A percentile compares a stretch with the other conserved stretches of the same genome.
Evolutionary conservation across 345 rosid genomes (phyloP).

Genomic region (Eucalyptus guilfoylei): DNA sequence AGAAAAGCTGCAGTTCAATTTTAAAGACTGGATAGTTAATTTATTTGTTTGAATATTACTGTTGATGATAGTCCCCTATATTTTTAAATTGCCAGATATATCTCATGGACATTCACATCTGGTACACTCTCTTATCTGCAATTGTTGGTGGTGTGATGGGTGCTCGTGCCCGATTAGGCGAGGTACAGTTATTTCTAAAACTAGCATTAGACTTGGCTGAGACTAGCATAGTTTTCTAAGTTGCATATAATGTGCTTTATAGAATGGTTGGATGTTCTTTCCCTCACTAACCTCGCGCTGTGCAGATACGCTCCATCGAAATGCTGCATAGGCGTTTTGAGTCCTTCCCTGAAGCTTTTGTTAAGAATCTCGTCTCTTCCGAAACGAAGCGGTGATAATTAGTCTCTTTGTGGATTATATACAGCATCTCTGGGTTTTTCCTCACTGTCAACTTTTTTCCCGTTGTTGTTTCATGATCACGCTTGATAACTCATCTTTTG

Average conservation of each 20-base stretch:
- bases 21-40: background rate
- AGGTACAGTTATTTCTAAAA: constrained; percentile 29
- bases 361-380: constrained; percentile 68
- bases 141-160: constrained; percentile 98
- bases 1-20: background rate
- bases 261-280: background rate
- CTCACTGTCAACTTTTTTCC: background rate
- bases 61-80: background rate
- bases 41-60: background rate
- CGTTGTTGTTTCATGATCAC: background rate
- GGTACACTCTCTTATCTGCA: constrained; percentile 91
- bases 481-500: background rate
- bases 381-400: constrained; percentile 41
- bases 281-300: background rate
- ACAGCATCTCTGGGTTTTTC: background rate
- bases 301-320: constrained; percentile 83
- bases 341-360: constrained; percentile 93
- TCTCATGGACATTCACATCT: constrained; percentile 94
- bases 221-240: background rate
- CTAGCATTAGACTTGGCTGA: background rate
- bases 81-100: constrained; percentile 44
- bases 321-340: constrained; percentile 98
- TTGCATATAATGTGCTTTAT: background rate
- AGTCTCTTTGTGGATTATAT: background rate
- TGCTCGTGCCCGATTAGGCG: constrained; percentile 94